Base-by-base conservation (phyloP, 2,329 filamentous ascomycete genomes). In the Fusarium devonianum region DNA sequence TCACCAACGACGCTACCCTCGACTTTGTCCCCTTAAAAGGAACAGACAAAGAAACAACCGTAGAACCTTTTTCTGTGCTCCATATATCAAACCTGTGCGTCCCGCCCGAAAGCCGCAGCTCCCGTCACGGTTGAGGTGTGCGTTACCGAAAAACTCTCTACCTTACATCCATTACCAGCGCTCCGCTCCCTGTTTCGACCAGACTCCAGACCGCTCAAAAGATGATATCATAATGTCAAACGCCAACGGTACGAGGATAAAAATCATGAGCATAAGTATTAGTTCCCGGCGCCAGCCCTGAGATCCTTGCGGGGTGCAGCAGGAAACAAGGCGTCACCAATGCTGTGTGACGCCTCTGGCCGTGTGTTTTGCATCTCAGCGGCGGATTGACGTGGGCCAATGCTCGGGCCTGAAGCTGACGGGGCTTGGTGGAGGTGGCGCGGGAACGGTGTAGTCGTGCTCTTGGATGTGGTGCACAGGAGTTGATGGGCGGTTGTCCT, bases 401-500 rank as follows among this genome's bases (percentile, higher is more conserved):
- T 80, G 76, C 48, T 85, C 81, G 17, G 73, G 69, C 21, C 80
- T 77, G 65, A 85, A 86, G 71, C 80, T 81, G 65, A 87, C 81
- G 7, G 84, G 84, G 60, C 81, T 85, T 10, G 84, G 83, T 14
- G 84, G 84, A 10, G 84, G 84, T 29, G 84, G 81, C 11, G 84
- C 83, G n/a, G 84, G 84, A 14, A 86, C 83, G 22, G 78, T 76
- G 72, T 85, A 87, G 69, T 86, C 83, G 49, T 81, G 73, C 62
- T 84, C 79, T 56, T 75, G 75, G 61, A 83, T 81, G 57, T 74
- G 72, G 58, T 76, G 79, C 53, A 77, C 72, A 1, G 80, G 79
- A 3, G 77, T 75, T 51, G 72, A 66, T 13, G 75, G 71, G n/a
- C 71, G 69, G 60, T 67, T 69, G 52, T 72, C 68, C 59, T 75